phyloP scores from a whole-genome alignment of 2,329 filamentous ascomycete genomes.

The Geosmithia flava region DNA sequence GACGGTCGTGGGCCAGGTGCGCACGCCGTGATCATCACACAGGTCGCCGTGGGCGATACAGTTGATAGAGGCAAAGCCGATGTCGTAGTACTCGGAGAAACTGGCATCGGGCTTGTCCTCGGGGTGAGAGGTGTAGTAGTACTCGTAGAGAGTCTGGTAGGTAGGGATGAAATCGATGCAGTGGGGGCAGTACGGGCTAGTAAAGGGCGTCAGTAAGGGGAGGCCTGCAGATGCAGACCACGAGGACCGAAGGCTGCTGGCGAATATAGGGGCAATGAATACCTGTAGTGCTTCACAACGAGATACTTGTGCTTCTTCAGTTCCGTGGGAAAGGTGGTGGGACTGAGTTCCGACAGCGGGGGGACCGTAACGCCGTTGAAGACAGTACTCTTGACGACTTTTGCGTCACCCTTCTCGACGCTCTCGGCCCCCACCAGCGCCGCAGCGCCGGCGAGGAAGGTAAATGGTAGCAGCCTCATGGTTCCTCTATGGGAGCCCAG shows the following conservation, averaged over 20 bases:
- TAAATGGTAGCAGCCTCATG: constrained; percentile 23
- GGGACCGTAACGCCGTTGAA: constrained; percentile 60
- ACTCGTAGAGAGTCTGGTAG: constrained; percentile 91
- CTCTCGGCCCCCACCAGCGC: constrained; percentile 16
- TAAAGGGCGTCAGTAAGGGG: constrained; percentile 12
- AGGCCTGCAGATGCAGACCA: neutral
- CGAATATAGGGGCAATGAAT: constrained; percentile 7
- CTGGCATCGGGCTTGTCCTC: constrained; percentile 38
- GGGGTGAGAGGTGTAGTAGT: constrained; percentile 78
- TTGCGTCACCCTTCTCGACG: constrained; percentile 17
- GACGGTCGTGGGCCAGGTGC: constrained; percentile 62
- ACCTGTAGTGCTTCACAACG: constrained; percentile 59
- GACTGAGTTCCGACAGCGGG: constrained; percentile 47
- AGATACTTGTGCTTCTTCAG: constrained; percentile 39
- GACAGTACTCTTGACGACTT: constrained; percentile 35
- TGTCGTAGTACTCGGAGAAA: constrained; percentile 77
- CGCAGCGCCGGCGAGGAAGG: constrained; percentile 32
- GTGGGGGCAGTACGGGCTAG: constrained; percentile 52
- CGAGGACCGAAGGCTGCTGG: neutral
- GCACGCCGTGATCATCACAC: constrained; percentile 56
- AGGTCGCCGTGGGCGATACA: constrained; percentile 74
- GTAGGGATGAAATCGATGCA: constrained; percentile 71
- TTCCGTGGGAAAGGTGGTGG: constrained; percentile 43
- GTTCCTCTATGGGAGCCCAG: neutral
- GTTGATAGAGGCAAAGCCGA: constrained; percentile 77